phyloP scores from a whole-genome alignment of 2,329 filamentous ascomycete species.

The Exophiala viscosa region DNA sequence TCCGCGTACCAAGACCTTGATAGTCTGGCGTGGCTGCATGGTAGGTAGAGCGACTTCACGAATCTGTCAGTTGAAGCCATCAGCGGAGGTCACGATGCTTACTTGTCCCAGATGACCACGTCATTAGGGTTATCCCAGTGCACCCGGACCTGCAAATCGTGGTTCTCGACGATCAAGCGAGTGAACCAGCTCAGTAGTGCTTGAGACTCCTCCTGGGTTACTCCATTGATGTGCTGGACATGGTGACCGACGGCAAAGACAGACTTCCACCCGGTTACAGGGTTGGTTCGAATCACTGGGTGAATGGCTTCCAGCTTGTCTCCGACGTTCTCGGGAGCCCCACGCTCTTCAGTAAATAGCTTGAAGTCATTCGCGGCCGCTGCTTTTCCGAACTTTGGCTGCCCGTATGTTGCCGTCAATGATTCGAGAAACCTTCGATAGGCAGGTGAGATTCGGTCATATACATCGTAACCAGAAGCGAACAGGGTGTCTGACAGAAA shows the following conservation, averaged over 20 bases:
- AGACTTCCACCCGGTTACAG: constrained; percentile 62
- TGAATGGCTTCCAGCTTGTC: background rate
- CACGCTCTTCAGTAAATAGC: constrained; percentile 35
- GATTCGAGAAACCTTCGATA: constrained; percentile 47
- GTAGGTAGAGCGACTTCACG: no score
- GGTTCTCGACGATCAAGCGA: no score
- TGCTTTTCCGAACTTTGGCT: constrained; percentile 33
- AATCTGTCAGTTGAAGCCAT: no score
- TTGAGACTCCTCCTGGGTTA: no score
- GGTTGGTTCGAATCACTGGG: constrained; percentile 57
- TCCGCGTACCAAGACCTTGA: no score
- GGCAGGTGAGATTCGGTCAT: constrained; percentile 54
- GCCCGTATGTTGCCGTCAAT: constrained; percentile 37
- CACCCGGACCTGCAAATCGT: no score
- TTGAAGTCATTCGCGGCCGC: constrained; percentile 33
- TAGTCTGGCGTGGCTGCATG: no score
- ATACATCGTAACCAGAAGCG: constrained; percentile 65
- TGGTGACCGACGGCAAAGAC: constrained; percentile 36
- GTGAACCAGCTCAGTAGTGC: no score
- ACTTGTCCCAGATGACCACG: no score
- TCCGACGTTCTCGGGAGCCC: constrained; percentile 58
- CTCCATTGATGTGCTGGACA: no score
- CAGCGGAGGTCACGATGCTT: no score
- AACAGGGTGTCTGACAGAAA: constrained; percentile 67
- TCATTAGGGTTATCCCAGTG: no score